These are phyloP conservation scores for Emmonsia crescens DNA, from an alignment of 2,329 filamentous ascomycete species.

Conservation along the genomic window DNA sequence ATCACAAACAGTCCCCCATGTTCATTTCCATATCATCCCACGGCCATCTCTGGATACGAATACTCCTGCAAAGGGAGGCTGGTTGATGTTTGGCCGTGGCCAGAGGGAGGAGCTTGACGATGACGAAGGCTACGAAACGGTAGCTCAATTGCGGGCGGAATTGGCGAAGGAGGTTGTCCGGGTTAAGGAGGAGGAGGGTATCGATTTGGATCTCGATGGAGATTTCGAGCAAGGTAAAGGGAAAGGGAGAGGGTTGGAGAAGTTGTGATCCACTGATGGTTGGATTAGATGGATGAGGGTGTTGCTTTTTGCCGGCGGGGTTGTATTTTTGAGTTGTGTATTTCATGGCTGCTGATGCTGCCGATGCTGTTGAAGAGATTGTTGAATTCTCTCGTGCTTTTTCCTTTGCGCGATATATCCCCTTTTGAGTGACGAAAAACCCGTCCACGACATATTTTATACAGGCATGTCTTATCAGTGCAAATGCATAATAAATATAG, in stretches of 20 bases:
- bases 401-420: not conserved
- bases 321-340: not conserved
- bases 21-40: constrained; percentile 92
- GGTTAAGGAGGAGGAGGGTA: constrained; percentile 26
- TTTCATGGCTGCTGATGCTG: not conserved
- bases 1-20: constrained; percentile 84
- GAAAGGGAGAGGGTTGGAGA: constrained; percentile 3
- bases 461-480: too few relatives aligned
- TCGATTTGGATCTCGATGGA: constrained; percentile 23
- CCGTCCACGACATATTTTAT: not conserved
- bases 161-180: constrained; percentile 27
- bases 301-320: not conserved
- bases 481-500: too few relatives aligned
- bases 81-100: constrained; percentile 38
- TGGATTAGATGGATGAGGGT: not conserved
- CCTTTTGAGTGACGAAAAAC: too few relatives aligned
- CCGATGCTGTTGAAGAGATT: not conserved
- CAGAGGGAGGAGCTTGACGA: constrained; percentile 38
- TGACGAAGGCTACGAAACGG: constrained; percentile 32
- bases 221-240: constrained; percentile 3
- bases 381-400: not conserved
- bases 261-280: constrained; percentile 3
- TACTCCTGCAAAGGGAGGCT: constrained; percentile 20
- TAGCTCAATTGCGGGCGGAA: constrained; percentile 26
- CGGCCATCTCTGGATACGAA: constrained; percentile 44